These are phyloP conservation scores for Gaultheria prostrata DNA, from an alignment of 148 eudicot genomes.

Conservation along the genomic window DNA sequence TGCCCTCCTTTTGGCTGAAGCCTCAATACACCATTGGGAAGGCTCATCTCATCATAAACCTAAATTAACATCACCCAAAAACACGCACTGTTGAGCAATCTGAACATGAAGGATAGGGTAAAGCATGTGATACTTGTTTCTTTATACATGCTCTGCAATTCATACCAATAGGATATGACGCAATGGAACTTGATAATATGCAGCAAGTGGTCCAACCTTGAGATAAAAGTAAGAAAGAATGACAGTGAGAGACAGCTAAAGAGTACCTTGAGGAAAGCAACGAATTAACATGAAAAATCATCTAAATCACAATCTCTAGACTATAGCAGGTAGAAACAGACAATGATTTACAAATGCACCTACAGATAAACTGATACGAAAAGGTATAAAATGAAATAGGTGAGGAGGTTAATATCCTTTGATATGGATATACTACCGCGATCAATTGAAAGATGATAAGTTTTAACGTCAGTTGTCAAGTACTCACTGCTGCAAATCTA, in stretches of 20 bases:
- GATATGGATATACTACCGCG: background rate
- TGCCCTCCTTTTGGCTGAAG: slow-evolving; percentile 97
- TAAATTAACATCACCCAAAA: slow-evolving; percentile 19
- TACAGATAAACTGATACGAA: background rate
- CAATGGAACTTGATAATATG: slow-evolving; percentile 15
- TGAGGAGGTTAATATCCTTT: background rate
- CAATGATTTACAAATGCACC: background rate
- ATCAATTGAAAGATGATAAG: background rate
- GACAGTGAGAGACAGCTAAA: background rate
- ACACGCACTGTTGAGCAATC: background rate
- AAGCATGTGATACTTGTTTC: slow-evolving; percentile 1
- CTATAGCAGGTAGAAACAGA: background rate
- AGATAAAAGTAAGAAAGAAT: background rate
- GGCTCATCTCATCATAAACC: slow-evolving; percentile 96
- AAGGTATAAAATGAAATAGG: background rate
- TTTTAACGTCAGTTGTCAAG: too few species aligned
- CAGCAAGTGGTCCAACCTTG: slow-evolving; percentile 18
- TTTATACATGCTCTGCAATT: background rate
- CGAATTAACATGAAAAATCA: background rate
- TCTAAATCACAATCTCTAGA: background rate
- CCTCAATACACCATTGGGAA: slow-evolving; percentile 92
- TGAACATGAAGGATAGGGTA: background rate
- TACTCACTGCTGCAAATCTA: background rate
- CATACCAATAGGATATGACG: slow-evolving; percentile 14
- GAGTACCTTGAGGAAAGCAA: background rate